Evolutionary conservation across 805 yeast species (phyloP), one percentile per base, ranked within the genome.

Genomic region (Komagataella populi): DNA sequence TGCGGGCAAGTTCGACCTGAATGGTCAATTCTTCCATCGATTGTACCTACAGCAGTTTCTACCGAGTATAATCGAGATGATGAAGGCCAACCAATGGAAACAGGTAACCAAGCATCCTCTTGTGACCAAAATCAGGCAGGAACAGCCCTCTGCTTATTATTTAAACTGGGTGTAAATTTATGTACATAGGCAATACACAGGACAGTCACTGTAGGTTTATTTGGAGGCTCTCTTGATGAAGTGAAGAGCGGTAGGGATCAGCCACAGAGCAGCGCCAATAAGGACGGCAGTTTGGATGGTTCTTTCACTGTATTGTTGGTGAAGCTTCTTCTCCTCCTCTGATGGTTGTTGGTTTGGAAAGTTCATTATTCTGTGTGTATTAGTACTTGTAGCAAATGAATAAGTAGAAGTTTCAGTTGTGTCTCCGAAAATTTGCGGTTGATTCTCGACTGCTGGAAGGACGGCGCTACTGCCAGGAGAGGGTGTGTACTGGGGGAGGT

Each of bases 291-390:
- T 69, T 58, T 69, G 70, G 58, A 84, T 66, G 49, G 87, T 83
- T 55, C 73, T 71, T 60, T 72, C 70, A 50, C 87, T 80, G 58
- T 73, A 76, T 60, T 77, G 73, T 66, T 83, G 82, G 63, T 82
- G 88, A 52, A 74, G 63, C 62, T 76, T 81, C 71, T 78, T 82
- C 66, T 81, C 82, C 59, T 81, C 86, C 61, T 82, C 87, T 57
- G 76, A 70, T 49, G 70, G 68, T 57, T 71, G 70, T 60, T 78
- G 76, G 57, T 74, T 67, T 49, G 75, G 76, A 61, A 70, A 72
- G 76, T 71, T 72, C 50, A 48, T 44, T 55, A 23, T 20, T 43
- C 30, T 39, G 18, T 45, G 14, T 49, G 14, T 63, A 60, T 20
- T 58, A 60, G 7, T 44, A 14, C 6, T 8, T 44, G 46, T 44